phyloP scores from a whole-genome alignment of 1,139 yeast genomes.

The Saccharomycopsis crataegensis region DNA sequence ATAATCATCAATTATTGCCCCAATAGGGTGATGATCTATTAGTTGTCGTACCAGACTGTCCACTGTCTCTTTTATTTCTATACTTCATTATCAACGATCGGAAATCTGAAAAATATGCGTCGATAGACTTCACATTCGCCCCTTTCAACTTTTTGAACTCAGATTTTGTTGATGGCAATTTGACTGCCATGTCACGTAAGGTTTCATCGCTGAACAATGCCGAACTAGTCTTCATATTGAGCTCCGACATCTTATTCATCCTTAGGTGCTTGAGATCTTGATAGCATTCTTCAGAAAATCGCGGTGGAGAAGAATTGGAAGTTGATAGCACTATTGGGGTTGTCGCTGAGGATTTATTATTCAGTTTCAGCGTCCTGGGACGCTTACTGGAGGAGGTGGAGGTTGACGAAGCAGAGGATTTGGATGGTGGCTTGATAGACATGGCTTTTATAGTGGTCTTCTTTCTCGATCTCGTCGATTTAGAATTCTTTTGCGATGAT shows the following conservation, averaged over 20 bases:
- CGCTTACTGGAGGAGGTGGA: not conserved
- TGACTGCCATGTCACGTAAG: conserved; percentile 46
- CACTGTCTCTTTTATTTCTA: conserved; percentile 24
- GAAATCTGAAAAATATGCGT: conserved; percentile 40
- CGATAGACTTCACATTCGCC: conserved; percentile 33
- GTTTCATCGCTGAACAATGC: conserved; percentile 43
- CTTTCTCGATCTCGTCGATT: not conserved
- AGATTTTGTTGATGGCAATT: conserved; percentile 46
- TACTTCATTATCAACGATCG: conserved; percentile 37
- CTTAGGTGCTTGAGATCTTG: conserved; percentile 40
- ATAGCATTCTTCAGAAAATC: conserved; percentile 33
- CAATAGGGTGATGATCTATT: not conserved
- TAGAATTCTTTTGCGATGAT: not conserved
- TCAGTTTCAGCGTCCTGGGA: not conserved
- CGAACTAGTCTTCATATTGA: conserved; percentile 34
- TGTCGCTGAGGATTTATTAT: not conserved
- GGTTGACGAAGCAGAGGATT: not conserved
- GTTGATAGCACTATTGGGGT: not conserved
- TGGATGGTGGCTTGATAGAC: not conserved
- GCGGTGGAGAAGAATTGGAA: not conserved
- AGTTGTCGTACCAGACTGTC: not conserved
- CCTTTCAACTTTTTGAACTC: conserved; percentile 42
- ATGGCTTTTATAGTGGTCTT: not conserved
- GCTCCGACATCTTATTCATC: conserved; percentile 36
- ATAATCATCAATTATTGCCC: too few relatives aligned